phyloP scores from a whole-genome alignment of 441 rosid genomes.

The Omphalea diandra region DNA sequence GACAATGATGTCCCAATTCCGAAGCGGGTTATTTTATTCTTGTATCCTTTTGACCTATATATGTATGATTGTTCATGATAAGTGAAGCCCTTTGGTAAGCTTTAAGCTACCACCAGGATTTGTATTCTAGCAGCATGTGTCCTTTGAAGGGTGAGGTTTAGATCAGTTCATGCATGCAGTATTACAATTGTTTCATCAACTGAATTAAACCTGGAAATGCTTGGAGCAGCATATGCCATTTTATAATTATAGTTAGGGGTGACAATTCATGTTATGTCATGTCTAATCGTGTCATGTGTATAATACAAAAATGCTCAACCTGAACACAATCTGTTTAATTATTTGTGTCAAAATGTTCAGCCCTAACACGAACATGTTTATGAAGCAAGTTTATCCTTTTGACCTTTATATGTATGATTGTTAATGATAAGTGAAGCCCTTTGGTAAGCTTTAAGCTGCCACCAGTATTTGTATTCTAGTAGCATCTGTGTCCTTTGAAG shows the following conservation, averaged over 20 bases:
- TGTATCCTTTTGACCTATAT: neutral
- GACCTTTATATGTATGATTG: too few relatives aligned
- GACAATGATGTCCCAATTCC: neutral
- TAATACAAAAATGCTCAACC: too few relatives aligned
- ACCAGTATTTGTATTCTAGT: too few relatives aligned
- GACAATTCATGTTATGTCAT: too few relatives aligned
- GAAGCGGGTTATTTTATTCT: neutral
- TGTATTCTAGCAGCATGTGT: too few relatives aligned
- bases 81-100: neutral
- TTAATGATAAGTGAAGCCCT: too few relatives aligned
- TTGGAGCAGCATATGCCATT: neutral
- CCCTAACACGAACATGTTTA: too few relatives aligned
- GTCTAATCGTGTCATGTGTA: too few relatives aligned
- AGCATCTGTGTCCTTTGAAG: neutral
- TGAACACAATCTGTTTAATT: too few relatives aligned
- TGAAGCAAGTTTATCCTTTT: too few relatives aligned
- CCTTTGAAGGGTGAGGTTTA: neutral
- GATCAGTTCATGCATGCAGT: neutral
- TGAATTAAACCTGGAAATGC: neutral
- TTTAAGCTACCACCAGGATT: neutral
- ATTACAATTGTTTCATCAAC: neutral
- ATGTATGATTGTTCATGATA: neutral
- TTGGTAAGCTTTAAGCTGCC: too few relatives aligned
- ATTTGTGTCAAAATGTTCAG: too few relatives aligned
- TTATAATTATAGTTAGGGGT: neutral